Base-by-base conservation (phyloP, 768 basidiomycete genomes). In the Russula lepida region DNA sequence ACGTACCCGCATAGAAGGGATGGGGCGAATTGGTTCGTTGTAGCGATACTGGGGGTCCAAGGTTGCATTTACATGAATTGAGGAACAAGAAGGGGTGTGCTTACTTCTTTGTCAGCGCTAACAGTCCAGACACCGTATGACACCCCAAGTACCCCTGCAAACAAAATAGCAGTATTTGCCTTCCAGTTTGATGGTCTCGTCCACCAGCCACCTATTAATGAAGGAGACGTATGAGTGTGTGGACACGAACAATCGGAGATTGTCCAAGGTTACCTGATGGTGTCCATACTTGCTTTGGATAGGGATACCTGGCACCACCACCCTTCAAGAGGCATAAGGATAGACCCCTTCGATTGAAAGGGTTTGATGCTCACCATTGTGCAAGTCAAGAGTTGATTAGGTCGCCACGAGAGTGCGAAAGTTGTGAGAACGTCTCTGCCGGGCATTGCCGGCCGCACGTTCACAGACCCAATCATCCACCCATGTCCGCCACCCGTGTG, bases 281-380 rank as follows among this genome's bases (percentile, higher is more conserved):
- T 25, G 92, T 88, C 92, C 92, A 98, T 58, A 97, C 94, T 70
- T 89, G 82, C 78, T 94, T 95, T 33, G 92, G 94, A 73, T 87
- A 97, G 9, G 93, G 92, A 79, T 91, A 97, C 75, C 91, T 85
- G 57, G 76, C 82, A 64, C 88, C 89, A 74, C 89, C 89, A 49
- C 89, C 89, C 89, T 91, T 59, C 13, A 51, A 17, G 19, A 39
- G 17, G 39, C 3, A 39, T 53, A 43, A 62, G 43, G 37, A 7
- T 46, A 5, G n/a, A n/a, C 39, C 11, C 35, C 27, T n/a, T 23
- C 8, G 46, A 53, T 17, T 35, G 12, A 9, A 12, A 30, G 13
- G 19, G 4, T 25, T 32, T 47, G 23, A 39, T n/a, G 28, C 62
- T 58, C 62, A 63, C 62, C 62, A 63, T 63, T 58, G 51, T 58